These are phyloP conservation scores for Aspergillus arachidicola DNA, from an alignment of 2,329 filamentous ascomycete genomes.

Conservation along the genomic window DNA sequence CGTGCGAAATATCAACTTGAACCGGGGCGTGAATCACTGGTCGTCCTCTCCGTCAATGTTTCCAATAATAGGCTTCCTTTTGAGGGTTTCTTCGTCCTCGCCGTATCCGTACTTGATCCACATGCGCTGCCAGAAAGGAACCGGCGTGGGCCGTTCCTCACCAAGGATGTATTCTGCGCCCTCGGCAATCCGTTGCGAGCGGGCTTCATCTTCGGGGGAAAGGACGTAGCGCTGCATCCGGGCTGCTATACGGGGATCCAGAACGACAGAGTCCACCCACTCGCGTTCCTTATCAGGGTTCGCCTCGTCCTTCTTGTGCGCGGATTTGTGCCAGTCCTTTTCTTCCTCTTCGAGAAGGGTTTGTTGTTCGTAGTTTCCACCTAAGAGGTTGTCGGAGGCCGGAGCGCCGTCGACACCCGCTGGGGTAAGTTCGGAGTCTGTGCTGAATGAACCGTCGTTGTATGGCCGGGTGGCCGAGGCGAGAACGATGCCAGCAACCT, in stretches of 20 bases:
- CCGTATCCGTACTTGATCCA: conserved; percentile 46
- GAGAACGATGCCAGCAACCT: conserved; percentile 84
- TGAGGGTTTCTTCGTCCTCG: conserved; percentile 42
- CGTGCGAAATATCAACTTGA: neutral
- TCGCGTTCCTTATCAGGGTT: conserved; percentile 65
- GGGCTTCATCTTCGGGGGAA: conserved; percentile 67
- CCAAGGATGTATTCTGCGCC: conserved; percentile 71
- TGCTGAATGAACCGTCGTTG: conserved; percentile 27
- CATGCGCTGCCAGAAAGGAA: conserved; percentile 42
- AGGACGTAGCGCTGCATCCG: conserved; percentile 83
- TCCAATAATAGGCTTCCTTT: conserved; percentile 44
- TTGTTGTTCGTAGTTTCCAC: conserved; percentile 63
- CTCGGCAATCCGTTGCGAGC: conserved; percentile 63
- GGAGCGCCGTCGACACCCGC: conserved; percentile 30
- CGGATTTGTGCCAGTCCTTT: conserved; percentile 80
- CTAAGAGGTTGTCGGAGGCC: conserved; percentile 23
- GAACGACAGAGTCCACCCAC: conserved; percentile 72
- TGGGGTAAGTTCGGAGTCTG: conserved; percentile 23
- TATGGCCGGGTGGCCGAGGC: conserved; percentile 47
- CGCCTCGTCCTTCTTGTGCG: conserved; percentile 58
- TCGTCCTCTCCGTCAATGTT: conserved; percentile 40
- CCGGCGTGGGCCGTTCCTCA: conserved; percentile 49
- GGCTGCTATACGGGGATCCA: conserved; percentile 74
- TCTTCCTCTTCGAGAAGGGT: conserved; percentile 71
- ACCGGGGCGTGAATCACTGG: conserved; percentile 12